Percentiles rank a stretch among this genome's conserved stretches.
These are phyloP conservation scores for Oryza longistaminata DNA, from an alignment of 176 grass and related monocot genomes.

Conservation along the genomic window DNA sequence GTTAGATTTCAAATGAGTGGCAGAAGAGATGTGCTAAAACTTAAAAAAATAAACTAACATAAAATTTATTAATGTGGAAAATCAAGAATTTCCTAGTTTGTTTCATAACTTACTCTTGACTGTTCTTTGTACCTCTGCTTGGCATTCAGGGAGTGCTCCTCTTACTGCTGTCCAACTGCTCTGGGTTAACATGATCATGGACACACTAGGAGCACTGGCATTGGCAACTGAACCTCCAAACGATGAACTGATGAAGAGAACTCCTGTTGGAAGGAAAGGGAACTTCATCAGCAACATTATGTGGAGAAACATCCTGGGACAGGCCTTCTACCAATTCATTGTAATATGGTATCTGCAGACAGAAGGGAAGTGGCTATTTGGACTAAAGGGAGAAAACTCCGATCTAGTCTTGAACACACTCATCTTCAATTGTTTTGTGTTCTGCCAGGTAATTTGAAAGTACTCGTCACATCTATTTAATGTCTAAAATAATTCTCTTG, in stretches of 20 bases:
- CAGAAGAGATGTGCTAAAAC: background rate
- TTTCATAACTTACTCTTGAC: constrained; percentile 1
- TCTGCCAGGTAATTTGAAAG: too few species aligned
- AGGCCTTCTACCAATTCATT: constrained; percentile 85
- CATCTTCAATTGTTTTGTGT: too few species aligned
- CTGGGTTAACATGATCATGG: constrained; percentile 99
- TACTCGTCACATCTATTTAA: too few species aligned
- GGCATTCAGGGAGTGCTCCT: constrained; percentile 72
- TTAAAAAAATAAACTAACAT: background rate
- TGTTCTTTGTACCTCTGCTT: constrained; percentile 17
- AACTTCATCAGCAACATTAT: constrained; percentile 96
- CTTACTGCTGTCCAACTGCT: constrained; percentile 96
- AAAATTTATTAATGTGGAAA: background rate
- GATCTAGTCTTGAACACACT: too few species aligned
- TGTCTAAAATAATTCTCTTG: background rate
- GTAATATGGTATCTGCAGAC: constrained; percentile 97
- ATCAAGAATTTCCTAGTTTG: constrained; percentile 3
- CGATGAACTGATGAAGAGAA: constrained; percentile 77
- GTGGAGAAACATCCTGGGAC: constrained; percentile 97
- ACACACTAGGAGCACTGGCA: constrained; percentile 93
- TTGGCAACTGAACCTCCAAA: constrained; percentile 96
- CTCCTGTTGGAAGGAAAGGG: constrained; percentile 92
- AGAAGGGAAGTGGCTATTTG: constrained; percentile 70
- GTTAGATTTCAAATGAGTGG: background rate
- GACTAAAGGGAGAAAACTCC: constrained; percentile 56